Conservation (phyloP, 306 rosid genomes). For the Cajanus cajan region DNA sequence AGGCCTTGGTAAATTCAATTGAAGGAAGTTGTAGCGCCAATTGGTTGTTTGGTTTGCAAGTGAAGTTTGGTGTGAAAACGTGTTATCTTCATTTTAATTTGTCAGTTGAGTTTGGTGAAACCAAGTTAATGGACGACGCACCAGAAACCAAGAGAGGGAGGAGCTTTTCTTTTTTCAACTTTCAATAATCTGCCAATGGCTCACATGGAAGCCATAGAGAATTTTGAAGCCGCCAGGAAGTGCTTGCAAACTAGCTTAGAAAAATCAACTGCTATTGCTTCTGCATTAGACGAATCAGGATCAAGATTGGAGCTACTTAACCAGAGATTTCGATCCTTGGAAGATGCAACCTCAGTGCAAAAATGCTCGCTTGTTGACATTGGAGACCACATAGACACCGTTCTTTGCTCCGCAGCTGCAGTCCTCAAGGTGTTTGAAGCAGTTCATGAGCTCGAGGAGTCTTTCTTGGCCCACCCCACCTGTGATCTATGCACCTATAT, state of each 20-base stretch:
- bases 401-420: slow-evolving; percentile 65
- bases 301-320: slow-evolving; percentile 50
- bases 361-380: slow-evolving; percentile 35
- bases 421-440: slow-evolving; percentile 52
- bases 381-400: slow-evolving; percentile 47
- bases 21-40: slow-evolving; percentile 40
- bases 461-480: slow-evolving; percentile 40
- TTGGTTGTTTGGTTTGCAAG: slow-evolving; percentile 75
- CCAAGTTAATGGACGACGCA: slow-evolving; percentile 38
- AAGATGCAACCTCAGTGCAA: slow-evolving; percentile 32
- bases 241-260: slow-evolving; percentile 55
- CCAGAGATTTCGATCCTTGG: slow-evolving; percentile 45
- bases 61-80: slow-evolving; percentile 51
- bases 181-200: slow-evolving; percentile 27
- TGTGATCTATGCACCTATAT: slow-evolving; percentile 52
- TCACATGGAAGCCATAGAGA: slow-evolving; percentile 38
- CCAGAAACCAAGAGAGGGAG: slow-evolving; percentile 44
- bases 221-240: slow-evolving; percentile 48
- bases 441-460: slow-evolving; percentile 55
- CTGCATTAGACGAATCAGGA: slow-evolving; percentile 48
- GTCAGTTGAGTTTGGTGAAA: slow-evolving; percentile 83
- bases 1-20: slow-evolving; percentile 34
- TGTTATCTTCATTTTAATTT: slow-evolving; percentile 34
- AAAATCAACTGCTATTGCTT: slow-evolving; percentile 48
- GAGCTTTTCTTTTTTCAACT: slow-evolving; percentile 29